phyloP scores from a whole-genome alignment of 805 yeast species.

The Zygotorulaspora chibaensis region DNA sequence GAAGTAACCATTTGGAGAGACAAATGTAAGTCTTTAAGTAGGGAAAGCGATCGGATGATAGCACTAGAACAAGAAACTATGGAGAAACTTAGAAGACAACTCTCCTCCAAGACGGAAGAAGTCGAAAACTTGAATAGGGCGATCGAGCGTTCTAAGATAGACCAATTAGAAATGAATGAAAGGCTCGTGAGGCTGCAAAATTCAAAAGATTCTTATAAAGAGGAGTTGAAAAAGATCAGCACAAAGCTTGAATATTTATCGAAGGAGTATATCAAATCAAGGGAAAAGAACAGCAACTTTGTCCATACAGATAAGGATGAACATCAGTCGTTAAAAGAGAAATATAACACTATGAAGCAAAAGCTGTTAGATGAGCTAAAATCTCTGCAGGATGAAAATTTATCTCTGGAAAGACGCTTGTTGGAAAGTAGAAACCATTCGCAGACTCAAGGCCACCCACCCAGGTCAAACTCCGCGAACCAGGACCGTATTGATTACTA shows the following conservation, averaged over 20 bases:
- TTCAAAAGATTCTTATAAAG: slow-evolving; percentile 28
- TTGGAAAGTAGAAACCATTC: slow-evolving; percentile 14
- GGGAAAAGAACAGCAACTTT: slow-evolving; percentile 9
- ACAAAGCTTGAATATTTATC: slow-evolving; percentile 29
- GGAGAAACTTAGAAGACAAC: slow-evolving; percentile 9
- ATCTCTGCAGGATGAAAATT: slow-evolving; percentile 27
- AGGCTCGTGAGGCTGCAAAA: slow-evolving; percentile 23
- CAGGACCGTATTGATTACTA: slow-evolving; percentile 30
- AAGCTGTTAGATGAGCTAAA: slow-evolving; percentile 23
- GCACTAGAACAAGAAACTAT: slow-evolving; percentile 16
- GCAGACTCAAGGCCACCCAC: slow-evolving; percentile 2
- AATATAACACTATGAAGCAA: slow-evolving; percentile 22
- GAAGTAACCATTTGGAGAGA: slow-evolving; percentile 18
- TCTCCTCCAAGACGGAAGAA: slow-evolving; percentile 14
- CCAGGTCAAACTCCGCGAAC: slow-evolving; percentile 12
- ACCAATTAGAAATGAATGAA: slow-evolving; percentile 18
- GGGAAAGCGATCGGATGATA: slow-evolving; percentile 16
- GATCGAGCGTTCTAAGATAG: slow-evolving; percentile 9
- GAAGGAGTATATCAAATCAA: slow-evolving; percentile 20
- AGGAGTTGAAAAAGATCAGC: slow-evolving; percentile 32
- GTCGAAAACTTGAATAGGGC: slow-evolving; percentile 14
- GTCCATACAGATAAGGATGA: slow-evolving; percentile 5
- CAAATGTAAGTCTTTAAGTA: slow-evolving; percentile 16
- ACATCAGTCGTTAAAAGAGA: slow-evolving; percentile 8
- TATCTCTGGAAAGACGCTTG: slow-evolving; percentile 18